phyloP scores from a whole-genome alignment of 768 basidiomycete genomes.

The Lactarius vividus region DNA sequence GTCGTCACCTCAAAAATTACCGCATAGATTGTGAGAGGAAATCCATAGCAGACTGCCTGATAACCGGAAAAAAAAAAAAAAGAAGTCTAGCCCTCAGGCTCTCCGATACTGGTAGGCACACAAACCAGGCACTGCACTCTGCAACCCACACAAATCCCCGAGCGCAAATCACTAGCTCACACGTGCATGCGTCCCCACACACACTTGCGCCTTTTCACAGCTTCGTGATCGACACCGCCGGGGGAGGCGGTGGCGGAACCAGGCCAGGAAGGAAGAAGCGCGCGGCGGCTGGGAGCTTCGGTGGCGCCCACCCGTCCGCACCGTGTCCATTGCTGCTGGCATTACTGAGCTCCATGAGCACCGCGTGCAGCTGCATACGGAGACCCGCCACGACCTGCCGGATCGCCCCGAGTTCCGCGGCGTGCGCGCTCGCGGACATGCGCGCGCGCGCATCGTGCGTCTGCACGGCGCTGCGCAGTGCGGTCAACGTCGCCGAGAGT shows the following conservation, averaged over 20 bases:
- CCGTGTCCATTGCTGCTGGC: background rate
- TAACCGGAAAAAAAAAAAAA: background rate
- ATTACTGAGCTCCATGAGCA: constrained; percentile 27
- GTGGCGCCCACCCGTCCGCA: constrained; percentile 1
- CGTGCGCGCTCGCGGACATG: constrained; percentile 22
- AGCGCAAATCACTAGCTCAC: background rate
- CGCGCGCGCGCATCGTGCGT: constrained; percentile 27
- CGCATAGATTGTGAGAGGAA: background rate
- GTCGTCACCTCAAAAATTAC: background rate
- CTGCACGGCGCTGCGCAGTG: constrained; percentile 20
- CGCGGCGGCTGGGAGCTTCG: background rate
- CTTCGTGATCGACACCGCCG: constrained; percentile 14
- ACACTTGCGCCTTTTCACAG: background rate
- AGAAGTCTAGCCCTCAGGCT: too few relatives aligned
- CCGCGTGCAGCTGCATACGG: constrained; percentile 27
- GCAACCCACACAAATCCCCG: background rate
- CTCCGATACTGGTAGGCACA: background rate
- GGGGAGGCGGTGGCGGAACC: background rate
- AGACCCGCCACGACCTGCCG: constrained; percentile 26
- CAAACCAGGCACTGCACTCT: background rate
- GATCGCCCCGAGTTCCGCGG: constrained; percentile 26
- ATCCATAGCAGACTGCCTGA: too few relatives aligned
- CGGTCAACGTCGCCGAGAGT: constrained; percentile 14
- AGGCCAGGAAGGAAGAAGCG: constrained; percentile 12
- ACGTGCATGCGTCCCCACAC: background rate